Percentiles rank a stretch among this genome's conserved stretches.
Evolutionary conservation across 768 basidiomycete species (phyloP).

Genomic region (Pulveroboletus sp.): DNA sequence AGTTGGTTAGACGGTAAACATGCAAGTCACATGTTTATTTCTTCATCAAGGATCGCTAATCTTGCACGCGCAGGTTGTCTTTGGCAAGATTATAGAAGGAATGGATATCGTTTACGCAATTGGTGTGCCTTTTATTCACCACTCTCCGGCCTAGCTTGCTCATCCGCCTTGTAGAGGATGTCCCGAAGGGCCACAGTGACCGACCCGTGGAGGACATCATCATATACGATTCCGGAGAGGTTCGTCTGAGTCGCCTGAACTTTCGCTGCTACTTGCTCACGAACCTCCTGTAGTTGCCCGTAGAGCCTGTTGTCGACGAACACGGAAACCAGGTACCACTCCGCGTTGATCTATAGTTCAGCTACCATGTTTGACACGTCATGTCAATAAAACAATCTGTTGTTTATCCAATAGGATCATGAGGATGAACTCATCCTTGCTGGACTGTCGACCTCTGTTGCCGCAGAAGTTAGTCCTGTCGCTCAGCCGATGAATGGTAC

Average conservation of each 20-base stretch:
- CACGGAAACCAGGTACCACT: slow-evolving; percentile 89
- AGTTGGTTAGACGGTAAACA: slow-evolving; percentile 91
- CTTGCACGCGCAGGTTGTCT: slow-evolving; percentile 66
- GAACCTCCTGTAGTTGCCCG: slow-evolving; percentile 39
- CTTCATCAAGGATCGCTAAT: neutral
- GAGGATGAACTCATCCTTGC: slow-evolving; percentile 18
- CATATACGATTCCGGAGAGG: slow-evolving; percentile 88
- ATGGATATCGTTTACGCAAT: slow-evolving; percentile 82
- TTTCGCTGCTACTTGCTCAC: slow-evolving; percentile 13
- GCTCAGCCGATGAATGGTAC: neutral
- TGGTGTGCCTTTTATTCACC: slow-evolving; percentile 43
- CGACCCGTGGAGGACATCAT: slow-evolving; percentile 72
- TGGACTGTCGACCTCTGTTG: slow-evolving; percentile 14
- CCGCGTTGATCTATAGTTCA: slow-evolving; percentile 84
- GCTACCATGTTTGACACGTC: slow-evolving; percentile 37
- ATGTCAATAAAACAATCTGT: slow-evolving; percentile 49
- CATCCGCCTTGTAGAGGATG: slow-evolving; percentile 55
- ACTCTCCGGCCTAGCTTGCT: slow-evolving; percentile 3
- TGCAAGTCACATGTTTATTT: slow-evolving; percentile 38
- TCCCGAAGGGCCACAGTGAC: slow-evolving; percentile 65
- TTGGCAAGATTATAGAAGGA: slow-evolving; percentile 88
- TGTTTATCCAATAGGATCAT: slow-evolving; percentile 46
- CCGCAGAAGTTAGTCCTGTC: slow-evolving; percentile 8
- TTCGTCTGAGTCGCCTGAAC: slow-evolving; percentile 31
- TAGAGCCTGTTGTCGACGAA: slow-evolving; percentile 52